These are phyloP conservation scores for Aspergillus sp. DNA, from an alignment of 2,329 filamentous ascomycete genomes.

Conservation along the genomic window DNA sequence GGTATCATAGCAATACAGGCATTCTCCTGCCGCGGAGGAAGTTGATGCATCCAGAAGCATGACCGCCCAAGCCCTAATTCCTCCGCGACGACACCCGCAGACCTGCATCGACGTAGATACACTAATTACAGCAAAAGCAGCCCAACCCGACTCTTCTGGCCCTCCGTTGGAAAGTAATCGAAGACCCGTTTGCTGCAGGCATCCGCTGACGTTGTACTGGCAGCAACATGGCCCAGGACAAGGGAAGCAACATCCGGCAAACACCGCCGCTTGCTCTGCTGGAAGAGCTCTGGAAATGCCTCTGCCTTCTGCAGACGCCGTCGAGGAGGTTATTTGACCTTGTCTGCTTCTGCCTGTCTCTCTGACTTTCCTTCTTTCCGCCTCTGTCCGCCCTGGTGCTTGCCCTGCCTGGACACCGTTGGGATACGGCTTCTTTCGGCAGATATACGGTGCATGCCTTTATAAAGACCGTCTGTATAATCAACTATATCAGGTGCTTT, in stretches of 20 bases:
- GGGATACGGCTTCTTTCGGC: no score
- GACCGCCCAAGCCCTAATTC: no score
- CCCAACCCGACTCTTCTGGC: not conserved
- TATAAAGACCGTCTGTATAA: no score
- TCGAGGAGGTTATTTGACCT: not conserved
- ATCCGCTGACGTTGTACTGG: conserved; percentile 16
- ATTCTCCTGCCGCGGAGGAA: no score
- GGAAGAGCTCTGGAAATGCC: conserved; percentile 1
- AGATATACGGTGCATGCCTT: no score
- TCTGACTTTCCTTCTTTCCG: not conserved
- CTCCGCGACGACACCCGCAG: no score
- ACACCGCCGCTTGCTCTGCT: conserved; percentile 9
- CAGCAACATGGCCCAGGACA: conserved; percentile 5
- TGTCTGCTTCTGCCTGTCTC: not conserved
- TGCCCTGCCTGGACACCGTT: no score
- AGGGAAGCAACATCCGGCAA: conserved; percentile 5
- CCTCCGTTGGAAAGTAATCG: not conserved
- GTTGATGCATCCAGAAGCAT: no score
- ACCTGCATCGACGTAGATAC: no score
- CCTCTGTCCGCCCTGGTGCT: no score
- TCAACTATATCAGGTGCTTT: no score
- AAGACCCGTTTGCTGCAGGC: conserved; percentile 11
- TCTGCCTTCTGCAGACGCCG: not conserved
- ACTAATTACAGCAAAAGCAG: not conserved
- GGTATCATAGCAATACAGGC: no score